Evolutionary conservation across 148 eudicot species (phyloP), one percentile per base, ranked within the genome.

Genomic region (Camellia sinensis): DNA sequence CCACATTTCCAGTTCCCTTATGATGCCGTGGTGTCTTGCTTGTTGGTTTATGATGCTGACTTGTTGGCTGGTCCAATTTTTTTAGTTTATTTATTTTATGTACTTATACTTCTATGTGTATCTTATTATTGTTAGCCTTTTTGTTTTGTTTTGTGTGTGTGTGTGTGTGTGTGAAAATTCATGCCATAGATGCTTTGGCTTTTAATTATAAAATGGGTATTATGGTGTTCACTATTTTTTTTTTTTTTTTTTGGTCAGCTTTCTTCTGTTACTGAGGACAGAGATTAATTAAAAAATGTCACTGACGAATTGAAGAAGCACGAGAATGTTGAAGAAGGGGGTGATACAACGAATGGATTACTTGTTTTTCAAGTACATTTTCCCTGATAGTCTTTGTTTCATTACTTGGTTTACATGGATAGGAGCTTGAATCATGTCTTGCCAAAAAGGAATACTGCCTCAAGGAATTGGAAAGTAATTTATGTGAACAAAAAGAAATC

Each of bases 391-490:
- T 71, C 37, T 83, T 66, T 82, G 57, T 66, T 61, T 29, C 80
- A 17, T 75, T 82, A 67, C 80, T 63, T 77, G 29, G n/a, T 77
- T 86, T 78, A 40, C 68, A 67, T 65, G 57, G 79, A 61, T 87
- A 97, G 99, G 95, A 89, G 80, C 89, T 92, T 73, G 94, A 97
- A 85, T 83, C 86, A 75, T 86, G 91, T 81, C 88, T 94, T 84
- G 77, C 82, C 43, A 87, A 87, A 83, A 97, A 94, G 79, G 95
- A 94, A 70, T 22, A 79, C 78, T 84, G 73, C 0, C 29, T 29
- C 29, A 29, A 29, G 29, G 29, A 29, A 29, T 29, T 29, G 29
- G 29, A 29, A 29, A 82, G 86, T 92, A 75, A 89, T 88, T 81
- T 95, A 92, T 64, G 48, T 74, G 93, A 87, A 74, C 91, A 83